Conservation (phyloP, 2,329 filamentous ascomycete species). For the Exophiala calicioides region DNA sequence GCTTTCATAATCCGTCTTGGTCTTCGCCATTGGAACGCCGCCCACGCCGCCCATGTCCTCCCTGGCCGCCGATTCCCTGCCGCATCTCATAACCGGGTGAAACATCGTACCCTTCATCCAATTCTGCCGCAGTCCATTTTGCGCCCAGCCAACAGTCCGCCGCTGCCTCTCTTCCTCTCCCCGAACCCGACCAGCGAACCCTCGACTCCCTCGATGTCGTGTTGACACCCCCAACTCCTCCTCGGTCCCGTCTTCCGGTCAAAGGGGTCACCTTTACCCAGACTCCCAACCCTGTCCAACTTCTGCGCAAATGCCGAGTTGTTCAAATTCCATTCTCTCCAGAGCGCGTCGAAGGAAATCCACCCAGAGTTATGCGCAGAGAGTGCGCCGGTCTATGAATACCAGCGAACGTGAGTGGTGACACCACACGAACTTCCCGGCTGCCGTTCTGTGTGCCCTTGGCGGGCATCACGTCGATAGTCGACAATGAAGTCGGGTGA, state of each 20-base stretch:
- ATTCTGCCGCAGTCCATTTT: neutral
- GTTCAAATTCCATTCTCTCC: constrained; percentile 11
- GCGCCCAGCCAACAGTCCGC: neutral
- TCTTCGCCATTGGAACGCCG: constrained; percentile 3
- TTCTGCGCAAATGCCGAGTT: constrained; percentile 22
- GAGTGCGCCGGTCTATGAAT: neutral
- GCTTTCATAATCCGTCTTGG: neutral
- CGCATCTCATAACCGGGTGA: constrained; percentile 11
- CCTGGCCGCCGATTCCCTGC: constrained; percentile 1
- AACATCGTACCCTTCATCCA: constrained; percentile 3
- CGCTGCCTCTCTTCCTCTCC: neutral
- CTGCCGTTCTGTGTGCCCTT: neutral
- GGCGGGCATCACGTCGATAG: neutral
- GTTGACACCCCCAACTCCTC: neutral
- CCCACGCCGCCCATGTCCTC: constrained; percentile 8
- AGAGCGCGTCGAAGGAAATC: constrained; percentile 20
- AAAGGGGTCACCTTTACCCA: too few species aligned
- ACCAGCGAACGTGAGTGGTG: constrained; percentile 8
- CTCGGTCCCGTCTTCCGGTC: too few species aligned
- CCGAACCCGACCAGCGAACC: neutral
- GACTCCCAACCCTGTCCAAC: constrained; percentile 1
- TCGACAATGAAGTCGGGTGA: constrained; percentile 16
- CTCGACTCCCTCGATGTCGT: neutral
- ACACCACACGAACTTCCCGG: neutral
- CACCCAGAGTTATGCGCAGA: constrained; percentile 11